phyloP scores from a whole-genome alignment of 2,329 filamentous ascomycete species.

The Fusarium nurragi region DNA sequence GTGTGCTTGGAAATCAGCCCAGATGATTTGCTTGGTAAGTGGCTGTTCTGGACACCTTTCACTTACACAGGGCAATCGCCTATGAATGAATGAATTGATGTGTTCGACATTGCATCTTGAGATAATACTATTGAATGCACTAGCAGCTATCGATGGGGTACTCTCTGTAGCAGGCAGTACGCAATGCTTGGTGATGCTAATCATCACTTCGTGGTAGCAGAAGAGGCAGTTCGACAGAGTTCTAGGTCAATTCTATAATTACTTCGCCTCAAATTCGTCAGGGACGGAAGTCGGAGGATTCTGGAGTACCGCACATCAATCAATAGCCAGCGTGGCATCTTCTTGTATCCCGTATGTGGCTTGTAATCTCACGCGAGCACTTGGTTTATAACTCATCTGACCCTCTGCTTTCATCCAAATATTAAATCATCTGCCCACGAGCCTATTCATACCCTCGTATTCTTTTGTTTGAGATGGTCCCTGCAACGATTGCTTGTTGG shows the following conservation, averaged over 20 bases:
- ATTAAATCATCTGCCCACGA: neutral
- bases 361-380: slow-evolving; percentile 1
- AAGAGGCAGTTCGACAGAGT: slow-evolving; percentile 9
- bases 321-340: slow-evolving; percentile 45
- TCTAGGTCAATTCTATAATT: slow-evolving; percentile 14
- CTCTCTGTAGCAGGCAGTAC: neutral
- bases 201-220: neutral
- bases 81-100: neutral
- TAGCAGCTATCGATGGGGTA: neutral
- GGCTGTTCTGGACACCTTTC: slow-evolving; percentile 34
- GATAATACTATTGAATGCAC: neutral
- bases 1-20: slow-evolving; percentile 32
- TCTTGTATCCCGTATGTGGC: slow-evolving; percentile 7
- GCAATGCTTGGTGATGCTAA: neutral
- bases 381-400: slow-evolving; percentile 5
- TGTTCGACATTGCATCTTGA: neutral
- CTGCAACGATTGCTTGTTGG: neutral
- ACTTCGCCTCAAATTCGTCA: slow-evolving; percentile 27
- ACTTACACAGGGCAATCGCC: slow-evolving; percentile 6
- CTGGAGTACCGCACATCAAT: slow-evolving; percentile 13
- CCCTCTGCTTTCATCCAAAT: neutral
- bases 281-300: slow-evolving; percentile 21
- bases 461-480: neutral
- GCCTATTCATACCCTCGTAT: neutral
- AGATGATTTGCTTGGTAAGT: slow-evolving; percentile 23